Percentiles rank a stretch among this genome's conserved stretches.
Evolutionary conservation across 768 basidiomycete species (phyloP).

Genomic region (Naganishia onofrii): DNA sequence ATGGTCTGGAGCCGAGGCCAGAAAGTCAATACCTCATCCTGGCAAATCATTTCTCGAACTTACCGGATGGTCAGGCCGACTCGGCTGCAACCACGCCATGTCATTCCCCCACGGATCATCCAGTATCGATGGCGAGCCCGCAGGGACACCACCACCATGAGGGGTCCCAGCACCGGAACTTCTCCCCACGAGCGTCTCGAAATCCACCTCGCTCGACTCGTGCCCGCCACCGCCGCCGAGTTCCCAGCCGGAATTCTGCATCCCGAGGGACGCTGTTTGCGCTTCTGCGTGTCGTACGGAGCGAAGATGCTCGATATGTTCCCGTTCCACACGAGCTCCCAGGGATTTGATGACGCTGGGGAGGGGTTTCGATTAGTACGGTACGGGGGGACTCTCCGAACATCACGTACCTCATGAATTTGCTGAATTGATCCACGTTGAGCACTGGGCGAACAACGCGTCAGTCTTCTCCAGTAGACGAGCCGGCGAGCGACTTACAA

Average conservation of each 20-base stretch:
- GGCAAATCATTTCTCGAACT: not conserved
- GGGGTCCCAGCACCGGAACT: not conserved
- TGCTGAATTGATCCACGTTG: constrained; percentile 70
- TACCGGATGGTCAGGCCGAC: constrained; percentile 30
- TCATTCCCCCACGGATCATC: constrained; percentile 46
- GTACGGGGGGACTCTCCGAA: not conserved
- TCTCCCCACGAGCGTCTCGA: constrained; percentile 56
- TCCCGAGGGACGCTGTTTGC: constrained; percentile 49
- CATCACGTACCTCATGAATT: constrained; percentile 73
- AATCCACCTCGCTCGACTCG: constrained; percentile 58
- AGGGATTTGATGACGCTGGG: constrained; percentile 54
- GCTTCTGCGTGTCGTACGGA: constrained; percentile 90
- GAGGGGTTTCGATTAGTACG: not conserved
- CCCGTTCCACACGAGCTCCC: constrained; percentile 80
- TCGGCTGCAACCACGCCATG: constrained; percentile 33
- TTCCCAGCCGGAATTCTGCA: constrained; percentile 48
- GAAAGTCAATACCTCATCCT: not conserved
- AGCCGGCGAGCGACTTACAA: constrained; percentile 58
- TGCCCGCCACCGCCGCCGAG: constrained; percentile 48
- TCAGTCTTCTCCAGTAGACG: not conserved
- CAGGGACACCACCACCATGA: constrained; percentile 9
- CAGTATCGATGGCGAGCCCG: constrained; percentile 9
- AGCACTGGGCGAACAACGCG: constrained; percentile 43
- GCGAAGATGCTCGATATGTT: constrained; percentile 85
- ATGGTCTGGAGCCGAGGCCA: not conserved